These are phyloP conservation scores for Mycena vulgaris DNA, from an alignment of 768 basidiomycete genomes.

Conservation along the genomic window DNA sequence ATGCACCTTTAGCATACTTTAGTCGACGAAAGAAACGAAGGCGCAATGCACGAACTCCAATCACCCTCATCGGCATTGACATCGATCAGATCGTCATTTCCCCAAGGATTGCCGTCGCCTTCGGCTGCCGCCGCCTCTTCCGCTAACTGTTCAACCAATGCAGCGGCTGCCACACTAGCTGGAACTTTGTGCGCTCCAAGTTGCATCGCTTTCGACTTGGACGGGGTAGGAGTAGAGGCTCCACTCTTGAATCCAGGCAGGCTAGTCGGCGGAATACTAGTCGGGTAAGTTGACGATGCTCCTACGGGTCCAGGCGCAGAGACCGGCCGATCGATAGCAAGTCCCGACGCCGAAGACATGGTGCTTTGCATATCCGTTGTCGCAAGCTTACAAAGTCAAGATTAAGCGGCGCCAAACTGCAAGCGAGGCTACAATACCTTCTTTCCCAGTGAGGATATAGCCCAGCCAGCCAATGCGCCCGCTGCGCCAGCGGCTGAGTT, in stretches of 20 bases:
- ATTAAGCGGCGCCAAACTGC: constrained; percentile 2
- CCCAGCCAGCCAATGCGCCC: constrained; percentile 95
- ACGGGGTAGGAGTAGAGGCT: constrained; percentile 38
- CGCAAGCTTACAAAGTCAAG: constrained; percentile 65
- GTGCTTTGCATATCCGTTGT: constrained; percentile 80
- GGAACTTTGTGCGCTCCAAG: constrained; percentile 72
- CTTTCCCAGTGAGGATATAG: constrained; percentile 90
- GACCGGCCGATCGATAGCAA: constrained; percentile 55
- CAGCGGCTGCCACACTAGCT: constrained; percentile 48
- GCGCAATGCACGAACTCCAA: constrained; percentile 77
- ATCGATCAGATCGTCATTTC: constrained; percentile 88
- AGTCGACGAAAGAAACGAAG: constrained; percentile 4
- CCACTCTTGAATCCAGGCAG: constrained; percentile 23
- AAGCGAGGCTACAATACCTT: constrained; percentile 62
- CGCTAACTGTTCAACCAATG: constrained; percentile 68
- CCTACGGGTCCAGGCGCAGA: constrained; percentile 58
- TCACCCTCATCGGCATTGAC: constrained; percentile 94
- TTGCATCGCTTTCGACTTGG: constrained; percentile 75
- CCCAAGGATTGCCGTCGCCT: constrained; percentile 73
- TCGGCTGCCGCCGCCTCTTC: constrained; percentile 68
- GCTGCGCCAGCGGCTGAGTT: constrained; percentile 94
- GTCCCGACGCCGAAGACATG: constrained; percentile 59
- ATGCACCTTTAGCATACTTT: constrained; percentile 67
- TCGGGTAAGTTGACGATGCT: constrained; percentile 24
- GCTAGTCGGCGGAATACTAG: background rate